Conservation (phyloP, 2,329 filamentous ascomycete species). For the Pseudocercospora eumusae region DNA sequence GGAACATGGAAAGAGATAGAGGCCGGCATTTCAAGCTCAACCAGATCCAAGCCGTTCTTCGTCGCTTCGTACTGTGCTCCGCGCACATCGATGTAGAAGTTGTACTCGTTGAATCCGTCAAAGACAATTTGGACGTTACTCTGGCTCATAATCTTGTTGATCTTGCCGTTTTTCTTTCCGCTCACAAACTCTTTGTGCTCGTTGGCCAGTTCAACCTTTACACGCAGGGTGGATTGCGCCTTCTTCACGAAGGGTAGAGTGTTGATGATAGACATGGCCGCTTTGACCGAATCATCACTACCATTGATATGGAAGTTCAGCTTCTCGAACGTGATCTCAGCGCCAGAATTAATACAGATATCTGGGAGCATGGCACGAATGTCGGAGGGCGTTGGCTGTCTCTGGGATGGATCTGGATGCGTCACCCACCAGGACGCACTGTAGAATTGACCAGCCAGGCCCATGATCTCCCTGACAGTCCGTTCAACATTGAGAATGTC, state of each 20-base stretch:
- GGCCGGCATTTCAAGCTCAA: conserved; percentile 98
- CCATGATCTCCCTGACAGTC: conserved; percentile 94
- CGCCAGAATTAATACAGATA: conserved; percentile 93
- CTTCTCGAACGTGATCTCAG: conserved; percentile 92
- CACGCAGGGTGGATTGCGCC: conserved; percentile 86
- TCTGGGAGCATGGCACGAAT: conserved; percentile 89
- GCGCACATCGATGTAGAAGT: conserved; percentile 98
- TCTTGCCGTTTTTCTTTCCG: conserved; percentile 99
- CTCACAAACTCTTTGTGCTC: conserved; percentile 99
- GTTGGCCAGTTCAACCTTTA: conserved; percentile 98
- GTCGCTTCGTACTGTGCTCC: conserved; percentile 89
- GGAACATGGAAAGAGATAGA: conserved; percentile 99
- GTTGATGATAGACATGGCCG: conserved; percentile 89
- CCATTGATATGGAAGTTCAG: conserved; percentile 91
- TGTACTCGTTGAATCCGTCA: conserved; percentile 98
- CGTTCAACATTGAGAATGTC: conserved; percentile 94
- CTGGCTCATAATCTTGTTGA: conserved; percentile 99
- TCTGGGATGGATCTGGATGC: conserved; percentile 68
- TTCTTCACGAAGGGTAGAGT: conserved; percentile 86
- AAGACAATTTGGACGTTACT: conserved; percentile 99
- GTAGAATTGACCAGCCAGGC: conserved; percentile 93
- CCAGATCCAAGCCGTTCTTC: conserved; percentile 86
- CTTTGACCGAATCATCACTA: conserved; percentile 93
- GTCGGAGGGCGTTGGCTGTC: conserved; percentile 64
- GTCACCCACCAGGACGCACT: conserved; percentile 95